Evolutionary conservation across 2,329 filamentous ascomycete species (phyloP).

Genomic region (Claviceps sp.): DNA sequence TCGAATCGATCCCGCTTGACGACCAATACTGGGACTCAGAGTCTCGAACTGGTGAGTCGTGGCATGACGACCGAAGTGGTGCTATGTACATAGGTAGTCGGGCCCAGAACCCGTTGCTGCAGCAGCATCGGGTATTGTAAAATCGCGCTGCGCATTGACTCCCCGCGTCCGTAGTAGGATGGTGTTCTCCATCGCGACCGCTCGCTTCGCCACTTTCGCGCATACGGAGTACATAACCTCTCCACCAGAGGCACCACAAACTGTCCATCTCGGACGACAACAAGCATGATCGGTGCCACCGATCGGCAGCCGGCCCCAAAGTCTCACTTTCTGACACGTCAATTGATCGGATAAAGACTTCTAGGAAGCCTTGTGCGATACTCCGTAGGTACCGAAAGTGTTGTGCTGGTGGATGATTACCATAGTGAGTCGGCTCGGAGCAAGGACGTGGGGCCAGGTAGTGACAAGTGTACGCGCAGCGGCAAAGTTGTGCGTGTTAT

Average conservation of each 20-base stretch:
- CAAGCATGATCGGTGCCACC: not conserved
- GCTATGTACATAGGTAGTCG: no score
- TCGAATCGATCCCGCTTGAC: no score
- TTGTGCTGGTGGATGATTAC: not conserved
- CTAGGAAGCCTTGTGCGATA: not conserved
- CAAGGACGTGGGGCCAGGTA: not conserved
- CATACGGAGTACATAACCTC: constrained; percentile 19
- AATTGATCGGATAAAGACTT: not conserved
- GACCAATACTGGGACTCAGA: no score
- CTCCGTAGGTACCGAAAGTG: not conserved
- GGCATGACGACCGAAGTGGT: no score
- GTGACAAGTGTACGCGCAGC: not conserved
- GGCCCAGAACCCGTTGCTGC: no score
- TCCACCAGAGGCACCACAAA: constrained; percentile 2
- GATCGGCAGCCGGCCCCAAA: not conserved
- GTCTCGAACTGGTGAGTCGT: no score
- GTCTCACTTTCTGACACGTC: not conserved
- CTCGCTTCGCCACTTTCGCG: constrained; percentile 29
- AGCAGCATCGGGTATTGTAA: no score
- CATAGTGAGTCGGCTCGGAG: not conserved
- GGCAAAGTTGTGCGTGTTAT: not conserved
- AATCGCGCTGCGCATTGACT: no score
- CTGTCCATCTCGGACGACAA: not conserved
- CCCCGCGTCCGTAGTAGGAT: constrained; percentile 8
- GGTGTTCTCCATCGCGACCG: constrained; percentile 33